Conservation (phyloP, 2,329 filamentous ascomycete species). For the Phaeosphaeriaceae sp. region DNA sequence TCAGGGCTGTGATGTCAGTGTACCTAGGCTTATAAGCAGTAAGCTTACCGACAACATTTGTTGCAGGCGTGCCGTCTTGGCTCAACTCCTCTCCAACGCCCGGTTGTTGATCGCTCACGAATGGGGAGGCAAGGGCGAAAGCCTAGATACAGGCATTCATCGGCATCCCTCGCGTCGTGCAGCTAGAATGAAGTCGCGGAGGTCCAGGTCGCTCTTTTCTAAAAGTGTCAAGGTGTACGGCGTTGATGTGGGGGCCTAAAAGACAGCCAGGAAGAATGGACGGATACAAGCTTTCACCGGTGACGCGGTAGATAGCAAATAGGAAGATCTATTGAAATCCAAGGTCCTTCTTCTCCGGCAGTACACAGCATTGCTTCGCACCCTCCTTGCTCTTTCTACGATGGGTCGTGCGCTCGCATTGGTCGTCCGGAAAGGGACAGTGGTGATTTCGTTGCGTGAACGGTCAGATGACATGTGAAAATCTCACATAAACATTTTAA, state of each 20-base stretch:
- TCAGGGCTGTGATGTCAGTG: not conserved
- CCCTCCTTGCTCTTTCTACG: slow-evolving; percentile 1
- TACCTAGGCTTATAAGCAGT: slow-evolving; percentile 6
- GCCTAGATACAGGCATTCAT: not conserved
- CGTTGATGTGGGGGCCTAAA: slow-evolving; percentile 10
- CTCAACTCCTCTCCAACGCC: slow-evolving; percentile 2
- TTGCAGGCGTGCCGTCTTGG: slow-evolving; percentile 1
- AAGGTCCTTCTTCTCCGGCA: not conserved
- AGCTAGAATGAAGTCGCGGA: not conserved
- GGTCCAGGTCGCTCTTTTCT: slow-evolving; percentile 5
- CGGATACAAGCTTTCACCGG: slow-evolving; percentile 6
- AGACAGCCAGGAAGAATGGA: slow-evolving; percentile 1
- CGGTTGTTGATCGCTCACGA: slow-evolving; percentile 5
- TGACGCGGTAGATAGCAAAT: slow-evolving; percentile 11
- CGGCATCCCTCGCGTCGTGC: not conserved
- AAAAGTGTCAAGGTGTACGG: slow-evolving; percentile 22
- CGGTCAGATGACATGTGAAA: not conserved
- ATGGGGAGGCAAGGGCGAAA: slow-evolving; percentile 1
- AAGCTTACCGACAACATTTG: slow-evolving; percentile 6
- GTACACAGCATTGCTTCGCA: slow-evolving; percentile 2
- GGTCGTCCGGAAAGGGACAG: not conserved
- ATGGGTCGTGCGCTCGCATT: not conserved
- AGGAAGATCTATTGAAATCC: slow-evolving; percentile 1
- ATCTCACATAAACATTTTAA: not conserved
- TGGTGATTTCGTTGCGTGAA: not conserved